Base-by-base conservation (phyloP, 305 asterid species). In the Fraxinus paxiana region DNA sequence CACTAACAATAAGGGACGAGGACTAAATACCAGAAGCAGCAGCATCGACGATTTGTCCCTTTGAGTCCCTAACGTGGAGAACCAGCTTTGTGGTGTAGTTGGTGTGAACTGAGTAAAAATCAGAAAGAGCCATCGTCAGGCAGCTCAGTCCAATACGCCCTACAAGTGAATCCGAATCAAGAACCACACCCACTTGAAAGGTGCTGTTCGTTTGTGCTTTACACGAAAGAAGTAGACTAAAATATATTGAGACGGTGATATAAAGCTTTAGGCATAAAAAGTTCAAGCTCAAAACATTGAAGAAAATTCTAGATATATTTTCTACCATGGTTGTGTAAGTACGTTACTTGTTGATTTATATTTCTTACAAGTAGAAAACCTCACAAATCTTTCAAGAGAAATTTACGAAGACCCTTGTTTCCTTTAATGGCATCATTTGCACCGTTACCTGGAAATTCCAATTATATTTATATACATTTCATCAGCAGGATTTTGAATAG, bases 121-220 rank as follows among this genome's bases (percentile, higher is more conserved):
- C 89, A 15, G 84, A 79, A 61, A 35, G 82, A 10, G 88, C 83
- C 12, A 88, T 81, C 0, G 82, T 81, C 33, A 88, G 76, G 86
- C 86, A 86, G 67, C 86, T 86, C 5, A 81, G 80, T 70, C 87
- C 88, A 72, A 86, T 84, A 1, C 82, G 83, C 71, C 89, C 89
- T 3, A 83, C 84, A 35, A 78, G 43, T 0, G 89, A 78, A 34
- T 80, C 82, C 37, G 69, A 79, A 80, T 88, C 88, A 79, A 88
- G 89, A 81, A 88, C 37, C 28, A 84, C 86, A 0, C 90, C 90
- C 34, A 87, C 87, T 77, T 41, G 86, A 79, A 87, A 82, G 43
- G 82, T 82, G 43, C 73, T 75, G 20, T 83, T 82, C 24, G 5
- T 73, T 79, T 83, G 88, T 61, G 86, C 83, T 67, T 20, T 24